Conservation (phyloP, 1,284 basidiomycete genomes). For the Chondrostereum purpureum region DNA sequence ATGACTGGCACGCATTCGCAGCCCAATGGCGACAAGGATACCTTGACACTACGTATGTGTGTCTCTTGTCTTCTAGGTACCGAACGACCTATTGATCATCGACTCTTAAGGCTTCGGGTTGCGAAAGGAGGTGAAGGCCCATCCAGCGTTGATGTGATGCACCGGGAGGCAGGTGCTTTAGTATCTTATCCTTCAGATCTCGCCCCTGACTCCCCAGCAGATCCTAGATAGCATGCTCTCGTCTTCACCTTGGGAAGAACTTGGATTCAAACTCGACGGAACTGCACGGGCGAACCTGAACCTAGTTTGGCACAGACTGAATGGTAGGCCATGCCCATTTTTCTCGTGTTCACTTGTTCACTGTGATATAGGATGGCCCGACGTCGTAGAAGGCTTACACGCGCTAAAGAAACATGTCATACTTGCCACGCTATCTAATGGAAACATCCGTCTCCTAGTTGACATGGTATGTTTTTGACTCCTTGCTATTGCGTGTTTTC, state of each 20-base stretch:
- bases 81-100: not conserved
- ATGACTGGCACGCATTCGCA: slow-evolving; percentile 44
- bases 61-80: not conserved
- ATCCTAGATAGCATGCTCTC: slow-evolving; percentile 49
- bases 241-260: slow-evolving; percentile 38
- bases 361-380: slow-evolving; percentile 44
- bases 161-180: slow-evolving; percentile 40
- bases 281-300: slow-evolving; percentile 36
- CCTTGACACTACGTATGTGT: slow-evolving; percentile 36
- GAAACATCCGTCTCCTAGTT: slow-evolving; percentile 50
- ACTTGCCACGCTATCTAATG: slow-evolving; percentile 55
- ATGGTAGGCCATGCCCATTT: slow-evolving; percentile 28
- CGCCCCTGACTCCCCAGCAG: slow-evolving; percentile 23
- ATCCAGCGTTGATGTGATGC: slow-evolving; percentile 47
- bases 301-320: slow-evolving; percentile 48
- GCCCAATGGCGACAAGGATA: slow-evolving; percentile 53
- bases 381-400: slow-evolving; percentile 41
- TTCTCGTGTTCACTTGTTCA: not conserved
- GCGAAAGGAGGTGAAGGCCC: slow-evolving; percentile 40
- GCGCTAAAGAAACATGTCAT: slow-evolving; percentile 44
- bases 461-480: slow-evolving; percentile 43
- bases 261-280: slow-evolving; percentile 37
- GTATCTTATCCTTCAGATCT: not conserved
- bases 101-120: slow-evolving; percentile 28
- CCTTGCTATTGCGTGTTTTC: not conserved